Evolutionary conservation across 352 stramenopile genomes (phyloP), one percentile per base, ranked within the genome.

Genomic region (Globisporangium spinosum): DNA sequence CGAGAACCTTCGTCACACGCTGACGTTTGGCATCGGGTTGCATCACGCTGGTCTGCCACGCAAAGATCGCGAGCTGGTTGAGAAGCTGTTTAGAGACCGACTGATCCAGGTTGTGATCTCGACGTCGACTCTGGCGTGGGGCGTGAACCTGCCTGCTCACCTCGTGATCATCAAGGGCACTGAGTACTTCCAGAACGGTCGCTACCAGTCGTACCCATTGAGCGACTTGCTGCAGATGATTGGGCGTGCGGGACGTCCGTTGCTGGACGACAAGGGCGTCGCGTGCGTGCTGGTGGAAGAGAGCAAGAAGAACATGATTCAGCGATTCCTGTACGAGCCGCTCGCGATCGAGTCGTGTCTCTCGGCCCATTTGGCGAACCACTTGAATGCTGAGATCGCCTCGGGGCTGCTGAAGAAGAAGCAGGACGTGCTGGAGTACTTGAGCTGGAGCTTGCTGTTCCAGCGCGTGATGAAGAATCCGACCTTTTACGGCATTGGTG

Each of bases 161-260:
- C 77, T 99, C 12, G 98, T 99, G 2, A 81, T 99, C 15, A 86
- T 99, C 47, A 99, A 99, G 78, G 97, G 97, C 49, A 99, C 97
- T 1, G 96, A 99, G 70, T 99, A 94, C 70, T 99, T 98, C 80
- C 74, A 88, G 17, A 87, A 89, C 47, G 92, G 89, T 8, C 82
- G 97, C 22, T 99, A 99, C 78, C 91, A 98, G 23, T 98, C 99
- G 70, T 99, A 99, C 71, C 94, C 97, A 34, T 85, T 99, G 62
- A 99, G 97, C 13, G 97, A 99, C 76, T 80, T 99, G 38, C 73
- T 99, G n/a, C 98, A 99, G 76, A 99, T 99, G 98, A 99, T 99
- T 83, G 98, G 98, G 13, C 83, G 98, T 60, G 98, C 98, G 3
- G 98, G 98, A 9, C 88, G 98, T 3, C 97, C 97, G 25, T 82